phyloP scores from a whole-genome alignment of 2,329 filamentous ascomycete species.

The Colletotrichum neosansevieriae region DNA sequence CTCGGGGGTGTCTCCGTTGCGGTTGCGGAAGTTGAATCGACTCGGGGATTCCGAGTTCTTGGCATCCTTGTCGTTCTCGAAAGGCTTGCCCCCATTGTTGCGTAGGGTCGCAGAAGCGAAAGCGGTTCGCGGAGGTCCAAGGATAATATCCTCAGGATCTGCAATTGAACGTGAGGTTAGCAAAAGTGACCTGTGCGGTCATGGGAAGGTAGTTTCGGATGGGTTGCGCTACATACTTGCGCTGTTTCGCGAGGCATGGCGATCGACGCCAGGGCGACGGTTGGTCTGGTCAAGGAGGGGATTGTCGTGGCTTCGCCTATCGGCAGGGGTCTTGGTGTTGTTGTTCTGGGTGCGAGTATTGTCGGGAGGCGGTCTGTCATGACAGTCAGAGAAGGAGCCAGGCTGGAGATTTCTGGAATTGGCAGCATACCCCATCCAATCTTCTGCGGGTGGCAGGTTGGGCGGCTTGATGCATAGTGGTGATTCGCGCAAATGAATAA shows the following conservation, averaged over 20 bases:
- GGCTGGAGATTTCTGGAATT: background rate
- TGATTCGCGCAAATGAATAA: conserved; percentile 82
- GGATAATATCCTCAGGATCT: conserved; percentile 84
- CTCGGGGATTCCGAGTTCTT: conserved; percentile 67
- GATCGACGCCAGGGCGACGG: conserved; percentile 64
- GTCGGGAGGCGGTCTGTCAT: conserved; percentile 58
- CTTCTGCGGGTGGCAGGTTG: conserved; percentile 83
- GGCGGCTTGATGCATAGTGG: conserved; percentile 86
- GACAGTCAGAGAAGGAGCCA: conserved; percentile 29
- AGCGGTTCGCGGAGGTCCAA: conserved; percentile 84
- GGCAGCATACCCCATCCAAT: conserved; percentile 90
- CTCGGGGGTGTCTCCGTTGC: conserved; percentile 63
- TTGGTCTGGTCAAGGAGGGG: conserved; percentile 62
- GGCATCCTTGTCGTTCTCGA: conserved; percentile 65
- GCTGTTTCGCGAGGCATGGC: conserved; percentile 67
- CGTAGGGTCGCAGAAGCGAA: conserved; percentile 81
- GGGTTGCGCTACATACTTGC: conserved; percentile 60
- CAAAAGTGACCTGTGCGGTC: conserved; percentile 41
- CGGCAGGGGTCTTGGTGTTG: conserved; percentile 54
- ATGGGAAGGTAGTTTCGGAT: background rate
- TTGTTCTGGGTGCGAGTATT: conserved; percentile 56
- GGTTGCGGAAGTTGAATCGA: conserved; percentile 70
- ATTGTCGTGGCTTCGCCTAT: conserved; percentile 60
- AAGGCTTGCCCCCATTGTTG: conserved; percentile 54
- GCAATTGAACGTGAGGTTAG: conserved; percentile 45